Evolutionary conservation across 2,329 filamentous ascomycete genomes (phyloP).

Genomic region (Beauveria sp.): DNA sequence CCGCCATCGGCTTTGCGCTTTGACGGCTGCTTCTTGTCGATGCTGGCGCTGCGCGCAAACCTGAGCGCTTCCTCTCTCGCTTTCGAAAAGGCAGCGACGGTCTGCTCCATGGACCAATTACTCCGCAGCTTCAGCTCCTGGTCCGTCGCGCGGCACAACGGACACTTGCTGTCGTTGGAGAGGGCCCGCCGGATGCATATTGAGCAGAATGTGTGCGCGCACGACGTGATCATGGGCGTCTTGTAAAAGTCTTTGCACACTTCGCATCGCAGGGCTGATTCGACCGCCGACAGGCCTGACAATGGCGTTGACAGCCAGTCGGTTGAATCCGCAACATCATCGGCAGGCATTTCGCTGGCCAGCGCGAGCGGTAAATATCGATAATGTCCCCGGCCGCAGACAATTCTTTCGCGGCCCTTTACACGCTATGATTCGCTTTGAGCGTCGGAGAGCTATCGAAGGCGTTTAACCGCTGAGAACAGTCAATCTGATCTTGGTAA

Average conservation of each 20-base stretch:
- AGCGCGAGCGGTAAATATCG: not conserved
- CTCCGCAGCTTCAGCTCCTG: conserved; percentile 79
- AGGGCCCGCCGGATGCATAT: conserved; percentile 86
- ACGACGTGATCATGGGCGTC: conserved; percentile 91
- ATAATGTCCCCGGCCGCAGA: not conserved
- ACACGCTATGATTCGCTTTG: not conserved
- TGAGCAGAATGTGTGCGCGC: conserved; percentile 94
- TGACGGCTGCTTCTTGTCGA: conserved; percentile 17
- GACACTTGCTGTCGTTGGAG: conserved; percentile 77
- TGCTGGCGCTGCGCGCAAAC: conserved; percentile 44
- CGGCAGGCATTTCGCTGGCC: conserved; percentile 21
- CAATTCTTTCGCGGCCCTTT: not conserved
- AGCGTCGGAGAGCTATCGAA: not conserved
- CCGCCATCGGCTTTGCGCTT: conserved; percentile 46
- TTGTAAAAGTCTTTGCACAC: conserved; percentile 97
- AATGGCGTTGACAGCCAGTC: conserved; percentile 74
- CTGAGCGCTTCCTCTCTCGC: conserved; percentile 56
- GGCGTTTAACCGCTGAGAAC: not conserved
- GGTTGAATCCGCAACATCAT: conserved; percentile 63
- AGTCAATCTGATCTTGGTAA: not conserved
- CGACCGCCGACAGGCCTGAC: conserved; percentile 59
- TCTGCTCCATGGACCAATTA: conserved; percentile 79
- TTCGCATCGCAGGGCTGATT: conserved; percentile 84
- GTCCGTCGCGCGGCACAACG: conserved; percentile 68
- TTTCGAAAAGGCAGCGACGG: conserved; percentile 69